A percentile compares a stretch with the other conserved stretches of the same genome.
These are phyloP conservation scores for Trichoderma afroharzianum DNA, from an alignment of 2,329 filamentous ascomycete species.

Conservation along the genomic window DNA sequence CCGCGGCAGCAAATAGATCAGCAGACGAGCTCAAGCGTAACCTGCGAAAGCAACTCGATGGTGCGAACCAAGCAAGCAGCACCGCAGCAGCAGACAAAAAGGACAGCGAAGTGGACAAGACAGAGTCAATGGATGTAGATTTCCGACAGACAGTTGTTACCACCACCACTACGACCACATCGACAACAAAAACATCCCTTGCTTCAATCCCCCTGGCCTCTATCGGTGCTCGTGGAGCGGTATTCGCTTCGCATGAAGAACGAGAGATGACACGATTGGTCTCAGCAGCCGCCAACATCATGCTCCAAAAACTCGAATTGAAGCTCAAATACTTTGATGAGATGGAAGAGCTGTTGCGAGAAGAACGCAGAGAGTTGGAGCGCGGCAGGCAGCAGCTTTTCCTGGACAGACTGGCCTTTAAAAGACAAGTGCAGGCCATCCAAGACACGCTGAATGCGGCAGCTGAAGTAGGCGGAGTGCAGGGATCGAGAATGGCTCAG, in stretches of 20 bases:
- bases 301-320: slow-evolving; percentile 91
- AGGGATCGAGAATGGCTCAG: slow-evolving; percentile 46
- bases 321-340: slow-evolving; percentile 96
- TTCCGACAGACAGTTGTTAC: slow-evolving; percentile 49
- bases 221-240: slow-evolving; percentile 79
- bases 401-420: slow-evolving; percentile 85
- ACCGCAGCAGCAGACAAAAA: slow-evolving; percentile 56
- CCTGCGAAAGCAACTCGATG: slow-evolving; percentile 74
- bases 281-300: slow-evolving; percentile 86
- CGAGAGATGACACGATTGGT: slow-evolving; percentile 94
- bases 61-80: slow-evolving; percentile 31
- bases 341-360: slow-evolving; percentile 87
- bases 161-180: slow-evolving; percentile 47
- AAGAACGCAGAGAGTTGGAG: slow-evolving; percentile 89
- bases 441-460: slow-evolving; percentile 70
- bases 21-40: slow-evolving; percentile 81
- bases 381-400: slow-evolving; percentile 89
- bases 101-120: slow-evolving; percentile 47
- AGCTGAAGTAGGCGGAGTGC: slow-evolving; percentile 46
- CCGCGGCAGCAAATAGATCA: slow-evolving; percentile 83
- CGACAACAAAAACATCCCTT: slow-evolving; percentile 47
- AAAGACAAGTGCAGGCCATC: slow-evolving; percentile 77
- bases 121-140: slow-evolving; percentile 64
- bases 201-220: slow-evolving; percentile 81
- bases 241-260: slow-evolving; percentile 91